These are phyloP conservation scores for Chenopodium berlandieri DNA, from an alignment of 148 eudicot species.

Conservation along the genomic window DNA sequence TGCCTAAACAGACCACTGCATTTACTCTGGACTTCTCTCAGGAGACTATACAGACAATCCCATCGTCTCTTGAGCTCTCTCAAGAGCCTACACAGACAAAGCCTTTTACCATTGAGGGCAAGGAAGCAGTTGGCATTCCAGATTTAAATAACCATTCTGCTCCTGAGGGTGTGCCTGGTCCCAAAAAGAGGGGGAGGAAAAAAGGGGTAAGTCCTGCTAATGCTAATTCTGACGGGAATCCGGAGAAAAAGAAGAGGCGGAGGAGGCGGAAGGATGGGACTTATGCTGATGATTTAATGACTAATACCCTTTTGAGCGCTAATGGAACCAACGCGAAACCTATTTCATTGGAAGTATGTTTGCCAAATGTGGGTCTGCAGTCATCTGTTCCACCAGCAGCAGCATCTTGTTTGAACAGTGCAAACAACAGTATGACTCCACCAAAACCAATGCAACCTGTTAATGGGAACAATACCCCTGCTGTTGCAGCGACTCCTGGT, in stretches of 20 bases:
- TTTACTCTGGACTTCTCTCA: conserved; percentile 16
- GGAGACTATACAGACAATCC: conserved; percentile 6
- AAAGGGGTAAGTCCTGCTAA: conserved; percentile 14
- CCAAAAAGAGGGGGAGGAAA: conserved; percentile 35
- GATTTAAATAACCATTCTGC: conserved; percentile 39
- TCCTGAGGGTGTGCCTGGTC: conserved; percentile 24
- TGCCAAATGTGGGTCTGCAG: conserved; percentile 30
- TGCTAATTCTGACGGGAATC: conserved; percentile 8
- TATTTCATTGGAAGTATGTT: conserved; percentile 38
- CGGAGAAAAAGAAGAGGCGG: conserved; percentile 28
- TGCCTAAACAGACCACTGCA: conserved; percentile 19
- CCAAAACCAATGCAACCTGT: conserved; percentile 14
- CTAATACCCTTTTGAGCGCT: conserved; percentile 12
- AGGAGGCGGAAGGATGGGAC: conserved; percentile 23
- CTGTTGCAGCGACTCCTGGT: conserved; percentile 22
- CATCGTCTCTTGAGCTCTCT: conserved; percentile 10
- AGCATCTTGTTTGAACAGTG: conserved; percentile 23
- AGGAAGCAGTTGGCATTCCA: conserved; percentile 28
- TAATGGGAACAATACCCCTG: conserved; percentile 19
- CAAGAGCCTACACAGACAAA: conserved; percentile 12
- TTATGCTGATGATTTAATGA: conserved; percentile 18
- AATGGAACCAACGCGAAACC: conserved; percentile 32
- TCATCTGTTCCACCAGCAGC: conserved; percentile 11
- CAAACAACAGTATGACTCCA: conserved; percentile 25
- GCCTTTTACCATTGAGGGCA: conserved; percentile 21